phyloP scores from a whole-genome alignment of 805 yeast species.

The Starmerella etchellsii region DNA sequence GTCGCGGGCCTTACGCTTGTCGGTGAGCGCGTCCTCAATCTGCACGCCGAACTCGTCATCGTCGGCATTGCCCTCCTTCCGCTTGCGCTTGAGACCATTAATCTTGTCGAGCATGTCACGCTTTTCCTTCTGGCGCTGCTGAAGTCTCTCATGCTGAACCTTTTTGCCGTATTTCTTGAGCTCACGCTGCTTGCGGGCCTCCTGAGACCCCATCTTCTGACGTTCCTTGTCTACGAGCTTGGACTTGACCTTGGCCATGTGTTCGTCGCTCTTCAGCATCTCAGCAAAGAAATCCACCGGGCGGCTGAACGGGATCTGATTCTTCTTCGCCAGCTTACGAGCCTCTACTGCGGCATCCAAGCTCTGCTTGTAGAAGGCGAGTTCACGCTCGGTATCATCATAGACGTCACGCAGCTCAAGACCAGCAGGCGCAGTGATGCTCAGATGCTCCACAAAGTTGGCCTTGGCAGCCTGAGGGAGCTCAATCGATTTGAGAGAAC shows the following conservation, averaged over 20 bases:
- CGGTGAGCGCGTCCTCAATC: constrained; percentile 76
- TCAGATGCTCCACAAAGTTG: constrained; percentile 74
- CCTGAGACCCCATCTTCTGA: constrained; percentile 73
- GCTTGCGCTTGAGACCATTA: constrained; percentile 79
- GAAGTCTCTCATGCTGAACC: constrained; percentile 85
- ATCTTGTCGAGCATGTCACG: constrained; percentile 79
- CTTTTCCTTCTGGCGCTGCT: constrained; percentile 87
- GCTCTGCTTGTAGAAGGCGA: constrained; percentile 91
- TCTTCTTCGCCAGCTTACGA: constrained; percentile 46
- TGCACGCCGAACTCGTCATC: constrained; percentile 79
- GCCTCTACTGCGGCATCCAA: constrained; percentile 69
- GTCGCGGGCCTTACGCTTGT: constrained; percentile 33
- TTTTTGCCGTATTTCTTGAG: constrained; percentile 96
- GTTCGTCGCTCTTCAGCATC: constrained; percentile 96
- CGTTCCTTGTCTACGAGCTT: constrained; percentile 64
- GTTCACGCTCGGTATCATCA: constrained; percentile 91
- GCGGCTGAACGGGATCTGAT: constrained; percentile 77
- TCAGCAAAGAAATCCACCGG: constrained; percentile 96
- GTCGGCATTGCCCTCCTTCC: constrained; percentile 60
- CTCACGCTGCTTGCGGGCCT: constrained; percentile 85
- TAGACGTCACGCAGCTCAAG: constrained; percentile 68
- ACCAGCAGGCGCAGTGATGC: constrained; percentile 38
- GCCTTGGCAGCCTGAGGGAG: constrained; percentile 44
- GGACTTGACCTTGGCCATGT: constrained; percentile 83
- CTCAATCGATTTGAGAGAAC: constrained; percentile 24